phyloP scores from a whole-genome alignment of 2,329 filamentous ascomycete genomes.

The Elsinoe perseae region DNA sequence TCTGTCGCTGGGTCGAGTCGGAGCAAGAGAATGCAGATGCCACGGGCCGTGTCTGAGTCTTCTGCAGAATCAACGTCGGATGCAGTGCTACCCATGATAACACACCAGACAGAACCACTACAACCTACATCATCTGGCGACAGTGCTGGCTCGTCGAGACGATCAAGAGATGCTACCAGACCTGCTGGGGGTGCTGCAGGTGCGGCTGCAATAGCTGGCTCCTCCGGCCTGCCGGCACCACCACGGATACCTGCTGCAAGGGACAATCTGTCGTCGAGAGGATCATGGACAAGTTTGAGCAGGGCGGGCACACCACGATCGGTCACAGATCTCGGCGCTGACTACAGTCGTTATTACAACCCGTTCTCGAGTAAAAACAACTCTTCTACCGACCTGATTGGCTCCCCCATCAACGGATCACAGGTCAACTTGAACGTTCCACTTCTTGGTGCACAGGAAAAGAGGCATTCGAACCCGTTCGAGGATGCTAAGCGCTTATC shows the following conservation, averaged over 20 bases:
- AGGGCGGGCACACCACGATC: conserved; percentile 26
- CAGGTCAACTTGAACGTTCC: conserved; percentile 16
- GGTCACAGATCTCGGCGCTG: conserved; percentile 31
- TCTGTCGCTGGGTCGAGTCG: conserved; percentile 23
- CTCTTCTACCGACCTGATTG: conserved; percentile 27
- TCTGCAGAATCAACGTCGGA: conserved; percentile 19
- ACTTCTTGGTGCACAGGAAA: conserved; percentile 22
- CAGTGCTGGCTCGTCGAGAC: not conserved
- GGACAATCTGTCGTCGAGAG: conserved; percentile 22
- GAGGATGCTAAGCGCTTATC: conserved; percentile 26
- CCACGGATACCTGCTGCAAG: conserved; percentile 17
- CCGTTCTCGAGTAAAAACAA: conserved; percentile 31
- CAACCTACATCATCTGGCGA: not conserved
- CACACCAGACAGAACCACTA: conserved; percentile 13
- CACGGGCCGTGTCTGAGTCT: conserved; percentile 16
- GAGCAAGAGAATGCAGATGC: conserved; percentile 17
- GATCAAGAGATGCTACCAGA: conserved; percentile 16
- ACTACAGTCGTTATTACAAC: conserved; percentile 34
- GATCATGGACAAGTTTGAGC: conserved; percentile 26
- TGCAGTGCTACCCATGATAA: conserved; percentile 15
- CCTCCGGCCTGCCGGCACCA: conserved; percentile 16
- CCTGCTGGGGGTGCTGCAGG: conserved; percentile 21
- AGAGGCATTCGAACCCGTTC: conserved; percentile 30
- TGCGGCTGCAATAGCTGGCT: conserved; percentile 17
- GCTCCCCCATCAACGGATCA: conserved; percentile 23